Evolutionary conservation across 139 green algal species (phyloP), one percentile per base, ranked within the genome.

Genomic region (Micractinium sp.): DNA sequence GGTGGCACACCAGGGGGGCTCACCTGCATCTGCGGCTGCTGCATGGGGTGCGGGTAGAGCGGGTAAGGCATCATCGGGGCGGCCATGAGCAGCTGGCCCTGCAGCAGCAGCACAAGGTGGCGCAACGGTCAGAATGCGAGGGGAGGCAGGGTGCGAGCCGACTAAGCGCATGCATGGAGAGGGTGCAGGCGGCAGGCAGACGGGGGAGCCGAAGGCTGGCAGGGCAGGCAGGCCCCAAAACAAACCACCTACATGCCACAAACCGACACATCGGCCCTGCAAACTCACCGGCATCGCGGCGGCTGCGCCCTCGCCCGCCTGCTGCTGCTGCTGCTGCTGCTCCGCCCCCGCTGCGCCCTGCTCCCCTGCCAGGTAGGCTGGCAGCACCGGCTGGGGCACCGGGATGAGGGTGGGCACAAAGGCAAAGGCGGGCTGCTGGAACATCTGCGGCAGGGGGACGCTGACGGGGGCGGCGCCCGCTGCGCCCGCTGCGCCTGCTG

Each of bases 391-490:
- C 90, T 91, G 90, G 25, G 90, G 86, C 38, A 91, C 41, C 2
- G 90, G 69, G 3, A 92, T 86, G 14, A 92, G 35, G 35, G 87
- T 76, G 33, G 90, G 85, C 80, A 92, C 23, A n/a, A 85, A 90
- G 4, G 86, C 90, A 39, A 87, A 63, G 27, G 82, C 82, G 1
- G 22, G 82, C 63, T 60, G 63, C 35, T 41, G 83, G 67, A 47
- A 69, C 66, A 66, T 41, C 35, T 22, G 82, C 16, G n/a, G 27
- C 31, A 63, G 31, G 14, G 78, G 78, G 41, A 67, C 20, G 29
- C 78, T 47, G 15, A 31, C 41, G n/a, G 79, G 79, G 13, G 35
- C 82, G 18, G 33, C 38, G 20, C 53, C 36, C 31, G 61, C 63
- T 35, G 60, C 67, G 27, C n/a, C 20, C 1, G 66, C 38, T 14